Conservation (phyloP, 2,329 filamentous ascomycete species). For the Cordyceps militaris region DNA sequence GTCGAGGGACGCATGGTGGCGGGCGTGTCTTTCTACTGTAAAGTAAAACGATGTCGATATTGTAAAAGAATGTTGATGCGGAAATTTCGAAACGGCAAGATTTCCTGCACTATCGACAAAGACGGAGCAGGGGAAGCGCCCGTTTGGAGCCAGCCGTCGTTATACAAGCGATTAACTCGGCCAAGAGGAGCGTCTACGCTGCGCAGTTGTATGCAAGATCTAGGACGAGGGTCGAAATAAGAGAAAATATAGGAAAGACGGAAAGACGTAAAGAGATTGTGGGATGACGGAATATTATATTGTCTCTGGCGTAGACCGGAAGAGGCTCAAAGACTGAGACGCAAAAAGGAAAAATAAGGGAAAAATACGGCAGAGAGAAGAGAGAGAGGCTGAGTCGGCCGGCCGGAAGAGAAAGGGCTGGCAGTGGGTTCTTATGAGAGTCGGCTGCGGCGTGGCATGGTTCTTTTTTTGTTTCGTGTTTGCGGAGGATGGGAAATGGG, state of each 20-base stretch:
- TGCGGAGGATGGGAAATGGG: neutral
- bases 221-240: neutral
- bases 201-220: neutral
- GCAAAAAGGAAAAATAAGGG: neutral
- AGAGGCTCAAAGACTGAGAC: neutral
- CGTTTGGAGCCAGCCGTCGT: neutral
- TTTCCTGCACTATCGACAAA: too few species aligned
- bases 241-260: neutral
- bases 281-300: neutral
- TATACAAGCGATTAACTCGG: neutral
- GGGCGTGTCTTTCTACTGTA: too few species aligned
- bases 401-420: neutral
- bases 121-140: neutral
- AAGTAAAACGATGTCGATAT: too few species aligned
- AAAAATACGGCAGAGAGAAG: neutral
- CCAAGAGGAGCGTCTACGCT: neutral
- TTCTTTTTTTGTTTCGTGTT: constrained; percentile 1
- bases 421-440: constrained; percentile 4
- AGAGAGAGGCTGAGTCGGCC: neutral
- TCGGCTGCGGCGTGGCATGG: neutral
- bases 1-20: constrained; percentile 11
- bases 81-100: too few species aligned
- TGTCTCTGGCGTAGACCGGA: neutral
- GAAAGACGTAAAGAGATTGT: neutral
- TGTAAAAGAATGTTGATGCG: too few species aligned